phyloP scores from a whole-genome alignment of 129 eudicot species.

The Arctium minus region DNA sequence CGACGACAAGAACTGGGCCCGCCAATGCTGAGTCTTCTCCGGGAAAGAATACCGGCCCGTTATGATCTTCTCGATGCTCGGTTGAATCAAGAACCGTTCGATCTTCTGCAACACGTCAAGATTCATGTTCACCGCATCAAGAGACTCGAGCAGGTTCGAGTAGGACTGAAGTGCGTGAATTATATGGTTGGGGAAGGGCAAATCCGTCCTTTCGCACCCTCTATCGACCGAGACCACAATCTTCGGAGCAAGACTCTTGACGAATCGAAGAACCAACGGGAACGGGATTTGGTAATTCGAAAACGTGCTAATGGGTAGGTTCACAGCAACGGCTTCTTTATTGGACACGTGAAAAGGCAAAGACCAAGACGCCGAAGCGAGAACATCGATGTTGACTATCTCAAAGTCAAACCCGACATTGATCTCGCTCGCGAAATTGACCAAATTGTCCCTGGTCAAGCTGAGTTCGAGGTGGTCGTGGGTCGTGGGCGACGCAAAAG shows the following conservation, averaged over 20 bases:
- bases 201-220: slow-evolving; percentile 68
- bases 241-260: slow-evolving; percentile 59
- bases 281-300: slow-evolving; percentile 32
- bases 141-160: slow-evolving; percentile 66
- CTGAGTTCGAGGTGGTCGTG: slow-evolving; percentile 60
- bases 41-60: slow-evolving; percentile 40
- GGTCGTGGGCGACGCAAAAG: slow-evolving; percentile 50
- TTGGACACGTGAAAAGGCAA: slow-evolving; percentile 37
- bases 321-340: slow-evolving; percentile 57
- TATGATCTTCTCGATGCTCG: slow-evolving; percentile 49
- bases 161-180: slow-evolving; percentile 59
- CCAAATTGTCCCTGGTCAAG: slow-evolving; percentile 53
- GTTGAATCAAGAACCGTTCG: slow-evolving; percentile 63
- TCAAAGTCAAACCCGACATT: slow-evolving; percentile 55
- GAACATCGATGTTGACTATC: slow-evolving; percentile 40
- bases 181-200: slow-evolving; percentile 60
- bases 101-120: slow-evolving; percentile 55
- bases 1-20: slow-evolving; percentile 43
- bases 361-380: slow-evolving; percentile 47
- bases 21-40: slow-evolving; percentile 73
- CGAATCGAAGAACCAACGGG: slow-evolving; percentile 45
- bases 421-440: slow-evolving; percentile 55
- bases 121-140: slow-evolving; percentile 57
- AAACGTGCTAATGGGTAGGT: slow-evolving; percentile 50
- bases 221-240: slow-evolving; percentile 67